Percentiles rank a stretch among this genome's conserved stretches.
These are phyloP conservation scores for Clarireedia sp. DNA, from an alignment of 2,329 filamentous ascomycete genomes.

Conservation along the genomic window DNA sequence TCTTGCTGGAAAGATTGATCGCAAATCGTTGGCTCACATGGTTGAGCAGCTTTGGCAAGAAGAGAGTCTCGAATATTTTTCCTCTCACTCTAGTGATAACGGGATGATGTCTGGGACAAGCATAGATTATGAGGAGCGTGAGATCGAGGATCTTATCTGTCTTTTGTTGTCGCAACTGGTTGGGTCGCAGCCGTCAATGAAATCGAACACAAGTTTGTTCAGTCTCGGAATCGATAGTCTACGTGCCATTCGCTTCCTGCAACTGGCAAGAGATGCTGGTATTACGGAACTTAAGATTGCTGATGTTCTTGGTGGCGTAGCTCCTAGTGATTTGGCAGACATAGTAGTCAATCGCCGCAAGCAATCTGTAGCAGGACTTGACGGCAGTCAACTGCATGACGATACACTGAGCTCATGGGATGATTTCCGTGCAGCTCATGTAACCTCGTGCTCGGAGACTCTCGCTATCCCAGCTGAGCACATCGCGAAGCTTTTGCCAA, in stretches of 20 bases:
- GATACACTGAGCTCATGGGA: background rate
- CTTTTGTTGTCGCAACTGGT: background rate
- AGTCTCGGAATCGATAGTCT: background rate
- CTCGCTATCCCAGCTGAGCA: background rate
- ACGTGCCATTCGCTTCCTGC: background rate
- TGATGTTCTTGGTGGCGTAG: background rate
- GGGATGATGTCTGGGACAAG: background rate
- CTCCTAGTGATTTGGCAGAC: background rate
- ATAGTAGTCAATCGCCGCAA: background rate
- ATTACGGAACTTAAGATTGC: background rate
- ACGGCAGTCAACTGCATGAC: background rate
- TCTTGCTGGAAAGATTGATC: slow-evolving; percentile 3
- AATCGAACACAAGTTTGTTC: background rate
- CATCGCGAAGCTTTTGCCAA: background rate
- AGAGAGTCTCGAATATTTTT: background rate
- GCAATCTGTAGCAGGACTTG: background rate
- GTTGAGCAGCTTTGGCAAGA: background rate
- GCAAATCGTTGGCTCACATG: background rate
- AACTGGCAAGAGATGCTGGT: background rate
- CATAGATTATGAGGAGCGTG: background rate
- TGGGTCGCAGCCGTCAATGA: background rate
- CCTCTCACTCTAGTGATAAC: background rate
- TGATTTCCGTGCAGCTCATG: background rate
- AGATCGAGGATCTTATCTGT: background rate
- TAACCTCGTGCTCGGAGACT: background rate